phyloP scores from a whole-genome alignment of 805 yeast species.

The Spathaspora boniae region DNA sequence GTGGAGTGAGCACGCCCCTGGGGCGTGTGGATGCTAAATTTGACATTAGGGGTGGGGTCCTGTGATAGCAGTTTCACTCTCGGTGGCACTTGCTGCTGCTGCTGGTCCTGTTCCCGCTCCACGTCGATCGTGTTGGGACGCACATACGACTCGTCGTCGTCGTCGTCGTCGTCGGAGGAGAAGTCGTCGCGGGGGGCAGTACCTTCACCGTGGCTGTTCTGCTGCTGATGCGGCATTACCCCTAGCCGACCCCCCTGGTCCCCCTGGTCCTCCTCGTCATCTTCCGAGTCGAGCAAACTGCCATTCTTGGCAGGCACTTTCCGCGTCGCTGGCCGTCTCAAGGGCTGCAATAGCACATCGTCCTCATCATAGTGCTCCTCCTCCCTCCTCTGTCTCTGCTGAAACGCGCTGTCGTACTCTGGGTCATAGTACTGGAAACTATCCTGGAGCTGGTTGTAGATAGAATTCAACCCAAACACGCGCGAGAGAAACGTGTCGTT shows the following conservation, averaged over 20 bases:
- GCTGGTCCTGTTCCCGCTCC: background rate
- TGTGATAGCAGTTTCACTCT: background rate
- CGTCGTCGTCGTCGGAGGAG: conserved; percentile 20
- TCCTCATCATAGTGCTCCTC: conserved; percentile 6
- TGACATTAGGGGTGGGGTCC: conserved; percentile 1
- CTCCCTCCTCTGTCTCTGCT: conserved; percentile 7
- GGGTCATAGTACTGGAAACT: conserved; percentile 39
- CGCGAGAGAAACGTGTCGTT: conserved; percentile 58
- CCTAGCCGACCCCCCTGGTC: too few species aligned
- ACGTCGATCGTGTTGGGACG: conserved; percentile 4
- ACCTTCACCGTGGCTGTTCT: too few species aligned
- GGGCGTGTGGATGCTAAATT: conserved; percentile 8
- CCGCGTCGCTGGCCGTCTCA: conserved; percentile 7
- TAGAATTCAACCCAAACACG: conserved; percentile 54
- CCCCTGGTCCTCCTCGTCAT: conserved; percentile 23
- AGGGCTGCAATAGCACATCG: conserved; percentile 2
- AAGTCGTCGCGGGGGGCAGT: too few species aligned
- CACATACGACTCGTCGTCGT: conserved; percentile 12
- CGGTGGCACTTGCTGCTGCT: too few species aligned
- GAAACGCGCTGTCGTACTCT: conserved; percentile 20
- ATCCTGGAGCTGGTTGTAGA: conserved; percentile 39
- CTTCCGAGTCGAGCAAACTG: background rate
- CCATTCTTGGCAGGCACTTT: too few species aligned
- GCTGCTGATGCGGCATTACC: too few species aligned
- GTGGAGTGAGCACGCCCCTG: too few species aligned